A percentile compares a stretch with the other conserved stretches of the same genome.
phyloP scores from a whole-genome alignment of 2,329 filamentous ascomycete genomes.

The Alternaria brassicae region DNA sequence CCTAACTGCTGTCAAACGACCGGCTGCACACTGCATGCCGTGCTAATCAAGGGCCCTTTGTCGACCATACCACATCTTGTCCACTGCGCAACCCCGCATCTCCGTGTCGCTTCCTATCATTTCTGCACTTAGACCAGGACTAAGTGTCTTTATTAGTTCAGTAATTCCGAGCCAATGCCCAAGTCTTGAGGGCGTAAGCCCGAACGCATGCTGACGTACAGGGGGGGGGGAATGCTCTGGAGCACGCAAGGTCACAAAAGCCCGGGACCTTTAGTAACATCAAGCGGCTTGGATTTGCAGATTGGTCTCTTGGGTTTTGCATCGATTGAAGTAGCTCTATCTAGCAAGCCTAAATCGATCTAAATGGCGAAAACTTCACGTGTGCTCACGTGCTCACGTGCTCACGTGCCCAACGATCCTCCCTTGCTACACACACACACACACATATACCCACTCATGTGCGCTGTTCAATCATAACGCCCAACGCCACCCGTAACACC shows the following conservation, averaged over 20 bases:
- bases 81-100: conserved; percentile 8
- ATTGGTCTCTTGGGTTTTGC: not conserved
- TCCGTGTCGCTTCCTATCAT: not conserved
- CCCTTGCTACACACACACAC: conserved; percentile 3
- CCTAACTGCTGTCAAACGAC: conserved; percentile 5
- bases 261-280: not conserved
- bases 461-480: not conserved
- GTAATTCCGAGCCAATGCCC: conserved; percentile 8
- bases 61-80: not conserved
- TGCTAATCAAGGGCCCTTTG: not conserved
- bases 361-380: not conserved
- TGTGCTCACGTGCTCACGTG: conserved; percentile 15
- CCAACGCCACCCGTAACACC: conserved; percentile 4
- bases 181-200: conserved; percentile 6
- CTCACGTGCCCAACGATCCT: too few relatives aligned
- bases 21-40: not conserved
- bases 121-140: not conserved
- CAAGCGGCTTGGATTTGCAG: not conserved
- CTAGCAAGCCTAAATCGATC: not conserved
- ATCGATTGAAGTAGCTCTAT: not conserved
- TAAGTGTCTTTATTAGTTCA: conserved; percentile 21
- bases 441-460: not conserved
- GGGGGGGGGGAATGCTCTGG: not conserved
- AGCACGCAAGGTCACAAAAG: not conserved
- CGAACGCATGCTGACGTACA: conserved; percentile 25